Percentiles rank a stretch among this genome's conserved stretches.
Conservation (phyloP, 139 green algal genomes). For the Chlorella vulgaris region DNA sequence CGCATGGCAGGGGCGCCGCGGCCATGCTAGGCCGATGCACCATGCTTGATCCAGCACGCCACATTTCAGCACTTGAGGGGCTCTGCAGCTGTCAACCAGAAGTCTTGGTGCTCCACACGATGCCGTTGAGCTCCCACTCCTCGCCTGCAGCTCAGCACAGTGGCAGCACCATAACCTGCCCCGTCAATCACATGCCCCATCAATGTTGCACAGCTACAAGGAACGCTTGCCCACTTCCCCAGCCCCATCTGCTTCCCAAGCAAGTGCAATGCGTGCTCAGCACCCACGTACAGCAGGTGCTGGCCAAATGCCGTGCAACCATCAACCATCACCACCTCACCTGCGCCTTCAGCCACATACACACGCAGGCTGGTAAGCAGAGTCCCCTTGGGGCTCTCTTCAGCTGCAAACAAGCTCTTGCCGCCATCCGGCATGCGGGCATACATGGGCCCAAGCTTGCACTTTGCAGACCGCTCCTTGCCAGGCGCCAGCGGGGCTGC, state of each 20-base stretch:
- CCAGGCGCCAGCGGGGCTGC: constrained; percentile 55
- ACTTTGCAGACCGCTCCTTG: constrained; percentile 47
- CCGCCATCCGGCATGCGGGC: constrained; percentile 48
- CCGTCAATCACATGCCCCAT: neutral
- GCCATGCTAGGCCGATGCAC: no score
- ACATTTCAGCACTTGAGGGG: no score
- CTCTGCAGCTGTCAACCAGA: no score
- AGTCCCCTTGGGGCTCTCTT: constrained; percentile 43
- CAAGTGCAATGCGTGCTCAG: no score
- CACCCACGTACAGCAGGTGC: no score
- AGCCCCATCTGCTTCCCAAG: neutral
- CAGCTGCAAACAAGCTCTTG: constrained; percentile 58
- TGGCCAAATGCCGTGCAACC: neutral
- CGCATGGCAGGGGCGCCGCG: no score
- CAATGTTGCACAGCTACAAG: neutral
- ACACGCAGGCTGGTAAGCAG: constrained; percentile 61
- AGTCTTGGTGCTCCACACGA: constrained; percentile 53
- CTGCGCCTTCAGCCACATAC: constrained; percentile 50
- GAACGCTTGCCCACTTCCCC: neutral
- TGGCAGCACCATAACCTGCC: neutral
- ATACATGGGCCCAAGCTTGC: constrained; percentile 68
- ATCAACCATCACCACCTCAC: constrained; percentile 31
- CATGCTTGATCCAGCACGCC: no score
- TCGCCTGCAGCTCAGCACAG: neutral
- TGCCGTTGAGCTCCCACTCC: constrained; percentile 63